phyloP scores from a whole-genome alignment of 768 basidiomycete genomes.

The Pleurotus djamor region DNA sequence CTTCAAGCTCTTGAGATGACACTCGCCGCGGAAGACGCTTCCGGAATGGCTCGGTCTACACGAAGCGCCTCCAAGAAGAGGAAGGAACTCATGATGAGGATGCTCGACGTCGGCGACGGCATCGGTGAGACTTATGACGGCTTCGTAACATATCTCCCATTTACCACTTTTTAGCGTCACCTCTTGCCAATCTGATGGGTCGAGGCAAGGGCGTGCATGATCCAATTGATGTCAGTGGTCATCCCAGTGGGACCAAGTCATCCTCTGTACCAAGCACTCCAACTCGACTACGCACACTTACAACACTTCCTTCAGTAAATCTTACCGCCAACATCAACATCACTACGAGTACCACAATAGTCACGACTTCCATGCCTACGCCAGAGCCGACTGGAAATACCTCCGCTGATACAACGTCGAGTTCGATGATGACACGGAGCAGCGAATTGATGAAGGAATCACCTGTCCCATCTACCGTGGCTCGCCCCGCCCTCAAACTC shows the following conservation, averaged over 20 bases:
- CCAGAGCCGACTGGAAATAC: background rate
- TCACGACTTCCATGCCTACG: background rate
- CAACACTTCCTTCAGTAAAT: background rate
- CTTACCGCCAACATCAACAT: background rate
- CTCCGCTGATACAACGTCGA: background rate
- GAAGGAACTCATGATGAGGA: background rate
- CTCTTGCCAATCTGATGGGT: background rate
- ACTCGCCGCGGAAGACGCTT: background rate
- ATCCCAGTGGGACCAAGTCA: no score
- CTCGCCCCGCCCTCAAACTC: no score
- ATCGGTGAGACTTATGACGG: background rate
- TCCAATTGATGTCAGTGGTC: no score
- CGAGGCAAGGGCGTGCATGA: no score
- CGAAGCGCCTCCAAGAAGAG: background rate
- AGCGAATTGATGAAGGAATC: background rate
- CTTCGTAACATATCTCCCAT: no score
- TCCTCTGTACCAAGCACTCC: no score
- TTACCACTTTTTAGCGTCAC: no score
- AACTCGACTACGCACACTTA: background rate
- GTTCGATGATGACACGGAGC: background rate
- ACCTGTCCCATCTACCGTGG: no score
- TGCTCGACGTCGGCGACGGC: background rate
- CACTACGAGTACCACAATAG: no score
- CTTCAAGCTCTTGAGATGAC: background rate
- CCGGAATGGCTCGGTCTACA: background rate